These are phyloP conservation scores for Exophiala bonariae DNA, from an alignment of 2,329 filamentous ascomycete species.

Conservation along the genomic window DNA sequence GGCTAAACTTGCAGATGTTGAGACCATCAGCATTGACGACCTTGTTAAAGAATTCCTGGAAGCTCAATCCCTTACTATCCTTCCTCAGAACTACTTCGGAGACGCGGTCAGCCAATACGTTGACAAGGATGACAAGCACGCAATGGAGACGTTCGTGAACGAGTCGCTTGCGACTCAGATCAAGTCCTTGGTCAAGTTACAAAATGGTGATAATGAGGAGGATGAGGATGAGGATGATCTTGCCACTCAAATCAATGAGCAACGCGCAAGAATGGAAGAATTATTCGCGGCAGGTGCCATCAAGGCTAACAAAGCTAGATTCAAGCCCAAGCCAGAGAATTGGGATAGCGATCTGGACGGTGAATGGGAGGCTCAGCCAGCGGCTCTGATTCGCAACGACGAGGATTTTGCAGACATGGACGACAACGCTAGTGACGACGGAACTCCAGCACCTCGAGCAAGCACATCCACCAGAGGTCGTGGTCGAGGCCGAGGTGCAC, in stretches of 20 bases:
- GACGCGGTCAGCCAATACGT: conserved; percentile 93
- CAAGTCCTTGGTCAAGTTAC: conserved; percentile 66
- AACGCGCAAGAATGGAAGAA: conserved; percentile 69
- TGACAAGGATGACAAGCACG: conserved; percentile 91
- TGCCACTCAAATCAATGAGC: conserved; percentile 70
- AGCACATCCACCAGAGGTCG: conserved; percentile 47
- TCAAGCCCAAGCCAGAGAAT: conserved; percentile 73
- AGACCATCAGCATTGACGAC: conserved; percentile 82
- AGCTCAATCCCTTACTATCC: conserved; percentile 84
- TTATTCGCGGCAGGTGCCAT: conserved; percentile 66
- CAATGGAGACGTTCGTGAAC: conserved; percentile 78
- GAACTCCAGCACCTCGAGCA: conserved; percentile 39
- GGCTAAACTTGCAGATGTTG: conserved; percentile 60
- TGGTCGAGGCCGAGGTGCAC: conserved; percentile 45
- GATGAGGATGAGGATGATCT: conserved; percentile 70
- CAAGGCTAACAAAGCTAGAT: conserved; percentile 57
- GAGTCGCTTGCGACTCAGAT: conserved; percentile 71
- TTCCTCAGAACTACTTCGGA: conserved; percentile 88
- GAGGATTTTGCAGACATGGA: conserved; percentile 34
- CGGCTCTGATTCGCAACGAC: conserved; percentile 58
- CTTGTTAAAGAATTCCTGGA: conserved; percentile 85
- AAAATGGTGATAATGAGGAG: conserved; percentile 65
- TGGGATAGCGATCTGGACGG: conserved; percentile 94
- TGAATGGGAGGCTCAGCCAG: conserved; percentile 77
- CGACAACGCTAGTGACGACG: conserved; percentile 47